These are phyloP conservation scores for Cadophora sp. DNA, from an alignment of 2,329 filamentous ascomycete genomes.

Conservation along the genomic window DNA sequence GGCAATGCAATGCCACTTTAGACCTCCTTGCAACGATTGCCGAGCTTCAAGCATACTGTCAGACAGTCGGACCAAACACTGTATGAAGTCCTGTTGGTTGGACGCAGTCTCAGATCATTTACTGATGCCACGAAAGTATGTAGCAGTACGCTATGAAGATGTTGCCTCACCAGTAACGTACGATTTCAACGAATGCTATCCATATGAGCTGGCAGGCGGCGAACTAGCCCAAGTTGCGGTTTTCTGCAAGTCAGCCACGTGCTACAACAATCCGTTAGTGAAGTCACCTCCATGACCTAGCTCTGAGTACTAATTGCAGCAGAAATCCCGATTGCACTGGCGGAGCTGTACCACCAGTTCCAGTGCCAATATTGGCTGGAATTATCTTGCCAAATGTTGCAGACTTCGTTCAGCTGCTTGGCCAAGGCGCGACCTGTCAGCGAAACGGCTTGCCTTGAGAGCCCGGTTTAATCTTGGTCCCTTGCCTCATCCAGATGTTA, in stretches of 20 bases:
- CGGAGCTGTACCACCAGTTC: no score
- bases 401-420: conserved; percentile 15
- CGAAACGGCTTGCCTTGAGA: conserved; percentile 4
- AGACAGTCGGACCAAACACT: neutral
- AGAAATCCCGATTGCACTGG: no score
- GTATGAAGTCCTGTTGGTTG: neutral
- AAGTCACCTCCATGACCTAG: no score
- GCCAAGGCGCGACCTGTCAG: conserved; percentile 13
- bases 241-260: no score
- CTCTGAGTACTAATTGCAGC: no score
- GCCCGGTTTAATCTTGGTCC: no score
- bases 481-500: neutral
- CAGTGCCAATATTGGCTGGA: no score
- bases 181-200: no score
- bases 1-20: neutral
- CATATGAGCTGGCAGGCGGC: no score
- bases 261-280: no score
- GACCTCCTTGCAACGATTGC: neutral
- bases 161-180: neutral
- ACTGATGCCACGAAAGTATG: neutral
- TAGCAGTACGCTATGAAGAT: conserved; percentile 5
- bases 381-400: neutral
- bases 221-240: no score
- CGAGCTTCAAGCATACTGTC: neutral
- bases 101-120: neutral